A percentile compares a stretch with the other conserved stretches of the same genome.
Conservation (phyloP, 176 grass and related monocot genomes). For the Echinochloa phyllopogon region DNA sequence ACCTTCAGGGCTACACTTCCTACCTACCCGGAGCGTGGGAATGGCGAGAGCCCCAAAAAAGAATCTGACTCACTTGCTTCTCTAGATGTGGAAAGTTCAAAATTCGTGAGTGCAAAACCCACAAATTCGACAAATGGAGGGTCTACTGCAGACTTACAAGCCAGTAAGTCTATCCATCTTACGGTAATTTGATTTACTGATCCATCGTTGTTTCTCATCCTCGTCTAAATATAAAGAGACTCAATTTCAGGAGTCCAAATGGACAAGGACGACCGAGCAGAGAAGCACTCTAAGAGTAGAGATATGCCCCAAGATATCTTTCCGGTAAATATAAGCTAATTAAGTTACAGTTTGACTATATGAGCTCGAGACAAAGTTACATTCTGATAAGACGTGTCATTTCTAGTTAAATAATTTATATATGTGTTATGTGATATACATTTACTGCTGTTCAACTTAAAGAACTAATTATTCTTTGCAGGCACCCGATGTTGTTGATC, state of each 20-base stretch:
- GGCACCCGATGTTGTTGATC: background rate
- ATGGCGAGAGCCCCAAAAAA: background rate
- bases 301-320: background rate
- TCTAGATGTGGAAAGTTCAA: slow-evolving; percentile 25
- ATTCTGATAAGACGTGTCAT: background rate
- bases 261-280: slow-evolving; percentile 26
- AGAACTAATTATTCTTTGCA: background rate
- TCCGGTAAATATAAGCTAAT: slow-evolving; percentile 15
- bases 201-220: background rate
- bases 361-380: slow-evolving; percentile 7
- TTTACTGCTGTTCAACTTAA: slow-evolving; percentile 18
- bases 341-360: background rate
- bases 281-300: slow-evolving; percentile 1
- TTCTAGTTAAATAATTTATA: slow-evolving; percentile 5
- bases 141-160: background rate
- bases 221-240: slow-evolving; percentile 37
- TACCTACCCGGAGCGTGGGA: background rate
- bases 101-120: slow-evolving; percentile 2
- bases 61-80: background rate
- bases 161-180: slow-evolving; percentile 34
- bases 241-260: slow-evolving; percentile 41
- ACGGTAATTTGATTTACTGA: slow-evolving; percentile 21
- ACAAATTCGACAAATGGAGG: background rate
- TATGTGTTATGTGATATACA: slow-evolving; percentile 2
- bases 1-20: background rate